A percentile compares a stretch with the other conserved stretches of the same genome.
Conservation (phyloP, 2,329 filamentous ascomycete species). For the Clonostachys rosea region DNA sequence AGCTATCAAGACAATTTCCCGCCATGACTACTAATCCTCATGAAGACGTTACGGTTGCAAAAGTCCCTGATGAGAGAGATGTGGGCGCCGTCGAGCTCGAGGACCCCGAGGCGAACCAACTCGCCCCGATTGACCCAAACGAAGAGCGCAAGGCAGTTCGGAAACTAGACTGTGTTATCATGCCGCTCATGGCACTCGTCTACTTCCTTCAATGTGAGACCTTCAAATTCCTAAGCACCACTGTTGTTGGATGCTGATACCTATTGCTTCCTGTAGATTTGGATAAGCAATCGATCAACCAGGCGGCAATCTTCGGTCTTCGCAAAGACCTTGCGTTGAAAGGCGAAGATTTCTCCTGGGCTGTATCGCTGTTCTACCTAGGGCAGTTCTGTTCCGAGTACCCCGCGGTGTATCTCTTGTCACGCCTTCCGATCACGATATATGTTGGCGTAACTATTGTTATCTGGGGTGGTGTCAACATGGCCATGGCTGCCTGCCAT, state of each 20-base stretch:
- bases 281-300: not conserved
- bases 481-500: conserved; percentile 2
- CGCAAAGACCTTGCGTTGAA: conserved; percentile 33
- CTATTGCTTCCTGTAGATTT: conserved; percentile 2
- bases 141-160: not conserved
- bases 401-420: conserved; percentile 27
- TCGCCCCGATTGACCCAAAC: not conserved
- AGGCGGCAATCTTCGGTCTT: conserved; percentile 28
- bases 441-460: conserved; percentile 1
- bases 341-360: conserved; percentile 42
- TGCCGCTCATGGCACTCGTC: conserved; percentile 41
- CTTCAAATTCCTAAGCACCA: not conserved
- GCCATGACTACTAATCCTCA: too few species aligned
- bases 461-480: conserved; percentile 1
- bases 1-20: too few species aligned
- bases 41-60: too few species aligned
- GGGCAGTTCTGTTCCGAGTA: conserved; percentile 27
- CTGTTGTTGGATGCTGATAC: not conserved
- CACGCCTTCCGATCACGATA: not conserved
- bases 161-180: not conserved
- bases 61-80: too few species aligned
- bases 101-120: not conserved
- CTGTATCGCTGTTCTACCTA: conserved; percentile 40
- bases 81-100: not conserved
- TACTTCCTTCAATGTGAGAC: conserved; percentile 48